Conservation (phyloP, 192 early-diverging fungal genomes). For the Backusella macrospora region DNA sequence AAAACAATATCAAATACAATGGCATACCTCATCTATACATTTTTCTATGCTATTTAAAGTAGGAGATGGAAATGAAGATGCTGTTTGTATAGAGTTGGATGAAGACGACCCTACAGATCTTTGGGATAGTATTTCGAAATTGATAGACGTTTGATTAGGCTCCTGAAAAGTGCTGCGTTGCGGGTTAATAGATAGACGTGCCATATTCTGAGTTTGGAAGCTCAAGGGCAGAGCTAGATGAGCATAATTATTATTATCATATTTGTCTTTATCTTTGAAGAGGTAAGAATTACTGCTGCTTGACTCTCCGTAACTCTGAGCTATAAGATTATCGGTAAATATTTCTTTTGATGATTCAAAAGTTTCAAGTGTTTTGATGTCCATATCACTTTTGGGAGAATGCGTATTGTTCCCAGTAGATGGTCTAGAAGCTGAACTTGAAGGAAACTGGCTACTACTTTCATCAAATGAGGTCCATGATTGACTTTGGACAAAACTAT, state of each 20-base stretch:
- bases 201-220: background rate
- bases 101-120: background rate
- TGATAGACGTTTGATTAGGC: background rate
- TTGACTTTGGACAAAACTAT: background rate
- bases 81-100: conserved; percentile 2
- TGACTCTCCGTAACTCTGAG: background rate
- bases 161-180: conserved; percentile 3
- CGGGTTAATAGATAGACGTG: background rate
- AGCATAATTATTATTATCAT: background rate
- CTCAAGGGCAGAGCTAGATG: background rate
- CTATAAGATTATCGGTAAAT: background rate
- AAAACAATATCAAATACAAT: background rate
- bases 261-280: background rate
- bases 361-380: background rate
- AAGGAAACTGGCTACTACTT: background rate
- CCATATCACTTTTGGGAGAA: background rate
- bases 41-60: conserved; percentile 13
- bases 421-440: background rate
- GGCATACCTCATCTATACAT: conserved; percentile 8
- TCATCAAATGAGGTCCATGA: conserved; percentile 3
- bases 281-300: background rate
- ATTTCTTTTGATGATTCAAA: conserved; percentile 1
- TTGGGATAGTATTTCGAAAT: background rate
- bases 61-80: conserved; percentile 9
- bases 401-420: background rate